Percentiles rank a stretch among this genome's conserved stretches.
Conservation (phyloP, 805 yeast species). For the Hyphopichia homilentoma region DNA sequence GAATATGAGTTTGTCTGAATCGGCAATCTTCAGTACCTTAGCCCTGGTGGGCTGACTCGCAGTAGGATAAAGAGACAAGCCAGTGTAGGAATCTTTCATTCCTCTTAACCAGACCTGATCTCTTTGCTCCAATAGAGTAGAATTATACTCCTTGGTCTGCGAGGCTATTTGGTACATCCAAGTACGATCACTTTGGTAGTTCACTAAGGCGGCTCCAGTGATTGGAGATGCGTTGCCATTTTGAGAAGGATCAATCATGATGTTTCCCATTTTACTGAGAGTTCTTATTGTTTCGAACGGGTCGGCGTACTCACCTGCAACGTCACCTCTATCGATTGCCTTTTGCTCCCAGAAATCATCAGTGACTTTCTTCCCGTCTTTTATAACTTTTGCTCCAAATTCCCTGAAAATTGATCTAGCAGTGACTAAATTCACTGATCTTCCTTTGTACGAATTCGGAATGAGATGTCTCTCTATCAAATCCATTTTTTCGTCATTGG, state of each 20-base stretch:
- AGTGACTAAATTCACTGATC: slow-evolving; percentile 85
- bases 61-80: slow-evolving; percentile 69
- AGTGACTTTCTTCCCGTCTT: slow-evolving; percentile 71
- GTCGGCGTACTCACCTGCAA: slow-evolving; percentile 69
- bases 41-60: slow-evolving; percentile 67
- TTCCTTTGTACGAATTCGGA: slow-evolving; percentile 87
- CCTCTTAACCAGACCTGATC: slow-evolving; percentile 56
- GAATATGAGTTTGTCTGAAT: slow-evolving; percentile 34
- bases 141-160: slow-evolving; percentile 72
- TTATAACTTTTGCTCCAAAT: slow-evolving; percentile 82
- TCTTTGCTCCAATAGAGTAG: slow-evolving; percentile 53
- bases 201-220: slow-evolving; percentile 29
- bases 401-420: slow-evolving; percentile 87
- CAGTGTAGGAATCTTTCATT: slow-evolving; percentile 77
- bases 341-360: slow-evolving; percentile 86
- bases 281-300: slow-evolving; percentile 51
- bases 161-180: slow-evolving; percentile 85
- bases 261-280: slow-evolving; percentile 31
- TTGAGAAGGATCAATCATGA: slow-evolving; percentile 40
- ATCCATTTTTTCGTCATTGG: slow-evolving; percentile 77
- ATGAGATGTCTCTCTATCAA: slow-evolving; percentile 75
- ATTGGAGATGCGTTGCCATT: slow-evolving; percentile 22
- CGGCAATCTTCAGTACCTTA: slow-evolving; percentile 21
- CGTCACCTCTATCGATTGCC: slow-evolving; percentile 57
- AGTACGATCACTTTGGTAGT: slow-evolving; percentile 55